Evolutionary conservation across 352 stramenopile genomes (phyloP), one percentile per base, ranked within the genome.

Genomic region (Pythium guiyangense): DNA sequence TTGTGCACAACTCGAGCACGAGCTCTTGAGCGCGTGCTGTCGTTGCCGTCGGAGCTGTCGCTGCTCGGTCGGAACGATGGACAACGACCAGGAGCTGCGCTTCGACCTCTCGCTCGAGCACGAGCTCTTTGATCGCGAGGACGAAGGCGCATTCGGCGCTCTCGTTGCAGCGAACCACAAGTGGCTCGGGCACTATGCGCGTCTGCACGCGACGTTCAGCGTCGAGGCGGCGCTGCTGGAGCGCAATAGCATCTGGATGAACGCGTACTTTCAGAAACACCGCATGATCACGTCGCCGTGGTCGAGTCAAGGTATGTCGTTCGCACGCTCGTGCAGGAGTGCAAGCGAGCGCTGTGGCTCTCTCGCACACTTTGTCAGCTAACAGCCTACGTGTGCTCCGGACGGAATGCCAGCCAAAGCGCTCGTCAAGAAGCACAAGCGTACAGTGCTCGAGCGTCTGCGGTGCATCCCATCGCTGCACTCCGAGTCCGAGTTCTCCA

Each of bases 201-300:
- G 75, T 14, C 58, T 77, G 47, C 69, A 90, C 53, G 66, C 75
- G 44, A 74, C 64, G 8, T 87, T 86, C 54, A 68, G 73, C 54
- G 68, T 88, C 59, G 71, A 81, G 48, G 64, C 65, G 18, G 50
- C 71, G 46, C 64, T 89, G 42, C 64, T 92, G 18, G 73, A 84
- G 59, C 82, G 71, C 60, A 82, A 84, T 52, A 88, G 74, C 29
- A 65, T 90, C 56, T 92, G 82, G 82, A 84, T 92, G 70, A 92
- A 92, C 56, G 67, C 77, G 26, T 79, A 76, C 64, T 92, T 92
- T 63, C 82, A 92, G 69, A 90, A 88, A 62, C 74, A 73, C 34
- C 79, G 82, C 54, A 83, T 89, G 69, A 71, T 76, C 60, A 89
- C 79, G 9, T 71, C 75, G n/a, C 74, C 82, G 10, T 60, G 71